phyloP scores from a whole-genome alignment of 371 early-diverging fungal species.

The Dinochytrium kinnereticum region DNA sequence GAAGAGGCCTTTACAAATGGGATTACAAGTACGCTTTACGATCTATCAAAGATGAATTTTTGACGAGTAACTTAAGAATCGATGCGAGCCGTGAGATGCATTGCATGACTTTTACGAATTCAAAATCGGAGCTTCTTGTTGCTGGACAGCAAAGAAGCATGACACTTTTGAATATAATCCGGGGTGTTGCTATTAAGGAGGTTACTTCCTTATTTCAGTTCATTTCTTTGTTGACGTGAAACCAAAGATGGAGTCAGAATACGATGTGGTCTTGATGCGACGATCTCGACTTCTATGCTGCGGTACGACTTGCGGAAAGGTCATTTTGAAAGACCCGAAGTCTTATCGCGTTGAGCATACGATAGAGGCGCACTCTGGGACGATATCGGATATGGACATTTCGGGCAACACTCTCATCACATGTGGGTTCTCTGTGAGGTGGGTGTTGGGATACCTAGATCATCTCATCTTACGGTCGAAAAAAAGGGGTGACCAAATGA shows the following conservation, averaged over 20 bases:
- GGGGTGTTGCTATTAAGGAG: constrained; percentile 66
- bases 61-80: neutral
- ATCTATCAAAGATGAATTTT: neutral
- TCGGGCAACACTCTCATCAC: constrained; percentile 75
- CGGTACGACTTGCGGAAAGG: constrained; percentile 62
- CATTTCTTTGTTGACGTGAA: neutral
- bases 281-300: constrained; percentile 71
- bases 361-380: constrained; percentile 78
- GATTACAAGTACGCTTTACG: constrained; percentile 35
- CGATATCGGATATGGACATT: constrained; percentile 76
- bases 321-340: constrained; percentile 72
- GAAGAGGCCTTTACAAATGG: constrained; percentile 76
- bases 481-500: constrained; percentile 34
- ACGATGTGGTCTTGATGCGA: constrained; percentile 71
- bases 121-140: constrained; percentile 71
- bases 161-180: constrained; percentile 67
- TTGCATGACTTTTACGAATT: constrained; percentile 64
- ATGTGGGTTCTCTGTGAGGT: constrained; percentile 75
- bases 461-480: constrained; percentile 11
- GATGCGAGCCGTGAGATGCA: neutral
- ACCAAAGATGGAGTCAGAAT: constrained; percentile 52
- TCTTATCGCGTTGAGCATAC: constrained; percentile 71
- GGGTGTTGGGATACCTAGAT: neutral
- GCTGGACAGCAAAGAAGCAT: constrained; percentile 65
- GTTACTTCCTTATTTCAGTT: constrained; percentile 35